Evolutionary conservation across 1,284 basidiomycete species (phyloP).

Genomic region (Irpex rosettiformis): DNA sequence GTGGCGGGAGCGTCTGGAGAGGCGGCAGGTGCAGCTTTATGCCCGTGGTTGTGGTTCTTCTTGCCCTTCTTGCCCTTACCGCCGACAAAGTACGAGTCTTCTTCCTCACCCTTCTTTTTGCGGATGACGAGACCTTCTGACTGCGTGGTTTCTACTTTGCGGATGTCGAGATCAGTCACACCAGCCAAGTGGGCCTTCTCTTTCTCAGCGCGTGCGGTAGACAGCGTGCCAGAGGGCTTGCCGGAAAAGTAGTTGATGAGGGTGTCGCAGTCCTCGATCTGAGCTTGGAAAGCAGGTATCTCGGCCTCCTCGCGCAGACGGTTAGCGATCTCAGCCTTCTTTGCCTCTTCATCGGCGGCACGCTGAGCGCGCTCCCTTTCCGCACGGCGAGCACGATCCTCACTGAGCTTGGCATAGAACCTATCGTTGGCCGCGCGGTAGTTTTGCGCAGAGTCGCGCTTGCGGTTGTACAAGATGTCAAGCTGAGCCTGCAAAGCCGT

Average conservation of each 20-base stretch:
- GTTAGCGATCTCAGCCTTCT: conserved; percentile 79
- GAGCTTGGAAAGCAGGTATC: conserved; percentile 84
- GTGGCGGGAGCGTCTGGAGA: conserved; percentile 34
- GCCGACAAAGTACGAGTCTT: conserved; percentile 81
- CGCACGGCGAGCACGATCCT: conserved; percentile 81
- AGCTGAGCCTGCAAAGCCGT: conserved; percentile 70
- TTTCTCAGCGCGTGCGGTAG: conserved; percentile 32
- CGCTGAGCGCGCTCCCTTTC: conserved; percentile 82
- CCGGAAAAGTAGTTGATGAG: conserved; percentile 90
- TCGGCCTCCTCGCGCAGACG: conserved; percentile 90
- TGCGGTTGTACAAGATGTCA: conserved; percentile 73
- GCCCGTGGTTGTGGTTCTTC: conserved; percentile 65
- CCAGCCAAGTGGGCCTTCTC: conserved; percentile 55
- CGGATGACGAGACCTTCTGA: conserved; percentile 73
- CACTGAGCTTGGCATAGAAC: conserved; percentile 78
- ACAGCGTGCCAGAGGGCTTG: conserved; percentile 53
- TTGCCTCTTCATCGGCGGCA: conserved; percentile 78
- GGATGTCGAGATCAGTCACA: conserved; percentile 81
- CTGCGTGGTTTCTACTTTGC: conserved; percentile 75
- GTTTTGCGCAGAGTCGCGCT: conserved; percentile 69
- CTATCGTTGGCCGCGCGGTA: conserved; percentile 83
- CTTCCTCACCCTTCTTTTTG: conserved; percentile 91
- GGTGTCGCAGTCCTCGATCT: conserved; percentile 97
- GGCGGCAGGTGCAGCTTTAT: conserved; percentile 36
- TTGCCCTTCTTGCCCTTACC: conserved; percentile 58